Evolutionary conservation across 371 early-diverging fungal species (phyloP), one percentile per base, ranked within the genome.

Genomic region (Syncephalastrum monosporum): DNA sequence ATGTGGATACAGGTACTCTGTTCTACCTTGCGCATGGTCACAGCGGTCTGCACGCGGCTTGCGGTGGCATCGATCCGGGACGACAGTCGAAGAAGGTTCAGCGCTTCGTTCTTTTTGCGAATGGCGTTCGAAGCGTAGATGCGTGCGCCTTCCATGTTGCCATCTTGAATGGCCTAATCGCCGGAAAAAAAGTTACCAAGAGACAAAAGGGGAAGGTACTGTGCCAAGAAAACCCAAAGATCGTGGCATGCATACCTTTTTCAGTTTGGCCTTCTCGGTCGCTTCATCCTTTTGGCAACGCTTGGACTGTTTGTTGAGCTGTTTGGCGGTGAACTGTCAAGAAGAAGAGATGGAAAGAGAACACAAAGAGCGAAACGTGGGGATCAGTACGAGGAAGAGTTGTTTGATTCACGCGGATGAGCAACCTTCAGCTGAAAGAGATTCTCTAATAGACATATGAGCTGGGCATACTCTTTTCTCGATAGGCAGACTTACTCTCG

Each of bases 121-220:
- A 98, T 98, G n/a, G 95, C 96, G 65, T 96, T 95, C 6, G 91
- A 84, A 3, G 96, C 97, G 65, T 95, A 92, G 60, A 98, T 89
- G 63, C 92, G 87, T 13, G 98, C 97, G 1, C 92, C 92, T 66
- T 96, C 98, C 75, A 83, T 86, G 66, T 97, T 95, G 19, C 93
- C 91, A 69, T 91, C 87, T 75, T 94, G 91, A 52, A 98, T 92
- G 15, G 96, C 96, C 89, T 92, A 53, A 2, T 16, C 3, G 6
- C 21, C 0, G 2, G 7, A 29, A 29, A 19, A 19, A 21, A 12
- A 56, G 17, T 41, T 46, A 19, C 29, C 21, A 21, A 21, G 21
- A 21, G 21, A 21, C 21, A 21, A 2, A 21, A 21, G 21, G 21
- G 2, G 2, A 1, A 21, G 21, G 2, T 21, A 2, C 21, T 21